phyloP scores from a whole-genome alignment of 2,329 filamentous ascomycete species.

The Ascochyta koolunga region DNA sequence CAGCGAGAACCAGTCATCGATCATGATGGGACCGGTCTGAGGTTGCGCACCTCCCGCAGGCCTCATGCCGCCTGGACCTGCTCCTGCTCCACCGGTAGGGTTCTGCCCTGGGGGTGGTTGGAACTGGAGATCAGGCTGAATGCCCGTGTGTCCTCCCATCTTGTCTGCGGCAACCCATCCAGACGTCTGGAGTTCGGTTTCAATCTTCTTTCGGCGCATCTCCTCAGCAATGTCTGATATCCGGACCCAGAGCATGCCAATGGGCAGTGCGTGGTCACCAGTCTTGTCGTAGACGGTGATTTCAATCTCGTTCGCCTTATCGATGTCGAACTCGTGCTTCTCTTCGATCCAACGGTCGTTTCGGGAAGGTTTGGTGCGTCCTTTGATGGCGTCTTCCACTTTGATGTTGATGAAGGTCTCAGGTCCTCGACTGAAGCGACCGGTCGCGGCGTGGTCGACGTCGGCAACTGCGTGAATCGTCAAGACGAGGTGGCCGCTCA shows the following conservation, averaged over 20 bases:
- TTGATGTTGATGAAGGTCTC: slow-evolving; percentile 97
- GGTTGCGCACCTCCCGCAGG: slow-evolving; percentile 51
- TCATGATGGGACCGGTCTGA: slow-evolving; percentile 63
- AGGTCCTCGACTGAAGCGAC: slow-evolving; percentile 84
- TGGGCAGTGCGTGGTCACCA: slow-evolving; percentile 84
- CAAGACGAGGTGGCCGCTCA: slow-evolving; percentile 87
- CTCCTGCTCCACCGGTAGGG: slow-evolving; percentile 47
- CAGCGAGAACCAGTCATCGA: slow-evolving; percentile 96
- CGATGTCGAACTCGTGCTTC: slow-evolving; percentile 88
- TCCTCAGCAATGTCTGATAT: slow-evolving; percentile 98
- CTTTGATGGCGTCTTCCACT: slow-evolving; percentile 91
- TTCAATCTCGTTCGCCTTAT: slow-evolving; percentile 98
- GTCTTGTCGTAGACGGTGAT: slow-evolving; percentile 97
- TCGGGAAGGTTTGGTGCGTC: slow-evolving; percentile 81
- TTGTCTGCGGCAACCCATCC: slow-evolving; percentile 98
- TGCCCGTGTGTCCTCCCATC: slow-evolving; percentile 70
- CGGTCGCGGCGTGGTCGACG: slow-evolving; percentile 85
- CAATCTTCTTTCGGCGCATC: slow-evolving; percentile 95
- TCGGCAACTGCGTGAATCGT: slow-evolving; percentile 88
- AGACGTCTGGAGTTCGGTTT: slow-evolving; percentile 90
- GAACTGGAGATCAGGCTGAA: slow-evolving; percentile 62
- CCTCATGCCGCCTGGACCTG: slow-evolving; percentile 49
- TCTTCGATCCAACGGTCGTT: slow-evolving; percentile 93
- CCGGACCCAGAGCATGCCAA: slow-evolving; percentile 93
- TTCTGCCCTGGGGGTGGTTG: slow-evolving; percentile 55